Evolutionary conservation across 768 basidiomycete genomes (phyloP).

Genomic region (Mycena metata): DNA sequence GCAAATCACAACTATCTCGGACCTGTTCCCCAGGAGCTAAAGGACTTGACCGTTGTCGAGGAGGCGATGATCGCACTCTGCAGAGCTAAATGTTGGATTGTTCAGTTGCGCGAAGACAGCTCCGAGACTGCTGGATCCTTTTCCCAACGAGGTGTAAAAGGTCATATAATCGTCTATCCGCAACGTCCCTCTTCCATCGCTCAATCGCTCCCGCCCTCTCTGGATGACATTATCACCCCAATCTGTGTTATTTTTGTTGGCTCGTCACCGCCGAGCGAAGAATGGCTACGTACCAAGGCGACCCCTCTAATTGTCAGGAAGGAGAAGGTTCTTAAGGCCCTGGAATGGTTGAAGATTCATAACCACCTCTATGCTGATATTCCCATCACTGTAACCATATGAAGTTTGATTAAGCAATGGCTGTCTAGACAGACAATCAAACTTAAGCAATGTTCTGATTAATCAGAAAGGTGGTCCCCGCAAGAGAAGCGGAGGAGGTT

Average conservation of each 20-base stretch:
- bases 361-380: constrained; percentile 2
- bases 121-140: background rate
- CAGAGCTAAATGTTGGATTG: too few species aligned
- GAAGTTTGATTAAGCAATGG: too few species aligned
- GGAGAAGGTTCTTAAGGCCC: background rate
- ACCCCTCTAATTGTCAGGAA: constrained; percentile 2
- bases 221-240: background rate
- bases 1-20: constrained; percentile 26
- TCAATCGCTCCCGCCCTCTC: background rate
- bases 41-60: constrained; percentile 25
- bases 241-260: constrained; percentile 9
- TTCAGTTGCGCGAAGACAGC: background rate
- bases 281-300: background rate
- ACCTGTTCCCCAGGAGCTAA: constrained; percentile 19
- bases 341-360: background rate
- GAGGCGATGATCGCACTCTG: constrained; percentile 30
- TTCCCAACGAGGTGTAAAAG: background rate
- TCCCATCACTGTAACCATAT: too few species aligned
- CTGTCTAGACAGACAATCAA: too few species aligned
- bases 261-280: background rate
- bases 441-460: too few species aligned
- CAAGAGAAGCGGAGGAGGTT: too few species aligned
- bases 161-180: constrained; percentile 3
- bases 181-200: background rate
- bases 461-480: too few species aligned